phyloP scores from a whole-genome alignment of 192 early-diverging fungal species.

The Spizellomyces punctatus region DNA sequence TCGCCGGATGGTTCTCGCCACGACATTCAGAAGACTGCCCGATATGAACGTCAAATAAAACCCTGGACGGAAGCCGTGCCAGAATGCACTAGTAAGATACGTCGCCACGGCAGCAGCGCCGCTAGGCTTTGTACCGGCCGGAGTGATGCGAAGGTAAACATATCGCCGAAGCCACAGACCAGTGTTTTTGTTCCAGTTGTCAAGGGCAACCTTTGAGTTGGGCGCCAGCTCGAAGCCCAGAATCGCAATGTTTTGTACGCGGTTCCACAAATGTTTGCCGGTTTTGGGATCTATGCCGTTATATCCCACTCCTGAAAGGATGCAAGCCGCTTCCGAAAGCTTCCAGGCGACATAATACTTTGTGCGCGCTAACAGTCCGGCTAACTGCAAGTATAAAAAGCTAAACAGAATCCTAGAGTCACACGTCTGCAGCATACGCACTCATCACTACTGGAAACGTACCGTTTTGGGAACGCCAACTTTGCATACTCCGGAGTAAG shows the following conservation, averaged over 20 bases:
- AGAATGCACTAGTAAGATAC: conserved; percentile 83
- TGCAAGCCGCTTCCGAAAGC: conserved; percentile 83
- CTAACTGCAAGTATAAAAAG: conserved; percentile 60
- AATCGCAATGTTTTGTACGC: conserved; percentile 79
- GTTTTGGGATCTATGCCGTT: conserved; percentile 63
- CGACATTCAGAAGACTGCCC: conserved; percentile 59
- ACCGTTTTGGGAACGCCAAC: too few species aligned
- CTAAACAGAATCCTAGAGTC: conserved; percentile 34
- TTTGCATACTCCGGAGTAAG: conserved; percentile 4
- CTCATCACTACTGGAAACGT: too few species aligned
- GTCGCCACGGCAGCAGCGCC: conserved; percentile 70
- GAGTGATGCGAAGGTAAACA: conserved; percentile 74
- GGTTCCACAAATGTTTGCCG: conserved; percentile 67
- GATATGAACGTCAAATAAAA: conserved; percentile 64
- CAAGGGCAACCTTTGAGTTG: conserved; percentile 74
- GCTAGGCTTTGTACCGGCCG: conserved; percentile 55
- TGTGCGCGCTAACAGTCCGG: conserved; percentile 63
- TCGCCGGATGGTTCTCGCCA: conserved; percentile 61
- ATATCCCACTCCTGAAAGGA: conserved; percentile 81
- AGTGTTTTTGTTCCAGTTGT: conserved; percentile 91
- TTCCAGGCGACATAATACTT: conserved; percentile 95
- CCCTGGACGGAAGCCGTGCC: conserved; percentile 92
- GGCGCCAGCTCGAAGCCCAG: conserved; percentile 70
- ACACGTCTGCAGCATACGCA: not conserved
- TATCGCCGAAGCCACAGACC: conserved; percentile 85